Conservation (phyloP, 2,329 filamentous ascomycete species). For the Venturia nashicola region DNA sequence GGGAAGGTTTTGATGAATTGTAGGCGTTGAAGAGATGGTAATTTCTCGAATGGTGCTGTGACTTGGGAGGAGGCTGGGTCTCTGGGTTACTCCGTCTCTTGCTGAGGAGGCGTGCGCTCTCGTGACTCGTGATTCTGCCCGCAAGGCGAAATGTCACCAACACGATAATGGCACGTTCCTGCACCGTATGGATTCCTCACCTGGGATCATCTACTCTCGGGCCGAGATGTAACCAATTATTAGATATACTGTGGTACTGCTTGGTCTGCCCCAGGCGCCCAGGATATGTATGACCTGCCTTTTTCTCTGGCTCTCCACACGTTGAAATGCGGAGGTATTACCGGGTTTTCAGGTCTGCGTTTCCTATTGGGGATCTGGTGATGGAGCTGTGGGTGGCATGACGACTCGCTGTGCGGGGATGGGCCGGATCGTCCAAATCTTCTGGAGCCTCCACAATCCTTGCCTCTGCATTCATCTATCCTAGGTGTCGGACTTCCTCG, state of each 20-base stretch:
- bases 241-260: neutral
- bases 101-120: neutral
- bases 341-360: neutral
- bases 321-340: neutral
- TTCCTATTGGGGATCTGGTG: neutral
- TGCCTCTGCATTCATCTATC: neutral
- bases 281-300: no score
- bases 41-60: no score
- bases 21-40: neutral
- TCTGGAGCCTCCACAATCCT: neutral
- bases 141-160: neutral
- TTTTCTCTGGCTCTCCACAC: neutral
- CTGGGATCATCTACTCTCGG: neutral
- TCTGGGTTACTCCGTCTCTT: no score
- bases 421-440: neutral
- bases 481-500: neutral
- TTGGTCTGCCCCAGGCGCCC: no score
- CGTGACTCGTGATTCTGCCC: neutral
- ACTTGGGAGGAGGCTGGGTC: no score
- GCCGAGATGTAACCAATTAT: neutral
- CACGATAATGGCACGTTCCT: neutral
- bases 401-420: neutral
- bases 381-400: neutral
- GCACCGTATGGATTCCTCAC: no score
- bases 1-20: constrained; percentile 37